Conservation (phyloP, 2,329 filamentous ascomycete genomes). For the Colletotrichum sansevieriae region DNA sequence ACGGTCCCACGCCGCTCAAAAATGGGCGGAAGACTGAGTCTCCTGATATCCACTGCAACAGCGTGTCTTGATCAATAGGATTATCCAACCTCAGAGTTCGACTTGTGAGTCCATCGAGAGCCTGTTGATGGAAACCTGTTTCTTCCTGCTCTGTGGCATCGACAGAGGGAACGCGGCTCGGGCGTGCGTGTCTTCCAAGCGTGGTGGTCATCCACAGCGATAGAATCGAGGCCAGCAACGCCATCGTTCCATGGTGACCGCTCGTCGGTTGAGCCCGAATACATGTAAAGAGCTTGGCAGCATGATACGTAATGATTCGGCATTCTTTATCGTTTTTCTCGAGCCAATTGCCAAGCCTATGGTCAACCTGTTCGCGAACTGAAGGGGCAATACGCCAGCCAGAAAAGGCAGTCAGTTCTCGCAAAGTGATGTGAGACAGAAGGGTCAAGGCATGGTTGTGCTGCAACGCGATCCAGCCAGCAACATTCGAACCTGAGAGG, state of each 20-base stretch:
- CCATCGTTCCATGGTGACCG: not conserved
- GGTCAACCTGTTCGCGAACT: not conserved
- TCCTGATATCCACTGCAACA: not conserved
- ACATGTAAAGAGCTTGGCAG: not conserved
- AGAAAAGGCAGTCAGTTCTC: not conserved
- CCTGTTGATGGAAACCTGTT: too few species aligned
- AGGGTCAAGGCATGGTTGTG: not conserved
- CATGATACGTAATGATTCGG: not conserved
- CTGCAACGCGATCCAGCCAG: not conserved
- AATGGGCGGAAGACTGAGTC: not conserved
- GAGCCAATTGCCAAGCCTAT: not conserved
- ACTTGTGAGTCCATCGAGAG: not conserved
- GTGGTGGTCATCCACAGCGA: conserved; percentile 1
- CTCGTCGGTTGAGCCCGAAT: not conserved
- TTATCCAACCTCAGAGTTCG: not conserved
- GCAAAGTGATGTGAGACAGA: not conserved
- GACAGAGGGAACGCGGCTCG: accelerated
- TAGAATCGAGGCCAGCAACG: not conserved
- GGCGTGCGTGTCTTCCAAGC: not conserved
- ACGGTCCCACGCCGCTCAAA: not conserved
- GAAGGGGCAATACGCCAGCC: not conserved
- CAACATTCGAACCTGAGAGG: not conserved
- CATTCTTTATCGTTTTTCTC: not conserved
- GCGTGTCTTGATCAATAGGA: not conserved
- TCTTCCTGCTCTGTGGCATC: too few species aligned